Percentiles rank a stretch among this genome's conserved stretches.
phyloP scores from a whole-genome alignment of 2,329 filamentous ascomycete genomes.

The Paecilomyces sp. region DNA sequence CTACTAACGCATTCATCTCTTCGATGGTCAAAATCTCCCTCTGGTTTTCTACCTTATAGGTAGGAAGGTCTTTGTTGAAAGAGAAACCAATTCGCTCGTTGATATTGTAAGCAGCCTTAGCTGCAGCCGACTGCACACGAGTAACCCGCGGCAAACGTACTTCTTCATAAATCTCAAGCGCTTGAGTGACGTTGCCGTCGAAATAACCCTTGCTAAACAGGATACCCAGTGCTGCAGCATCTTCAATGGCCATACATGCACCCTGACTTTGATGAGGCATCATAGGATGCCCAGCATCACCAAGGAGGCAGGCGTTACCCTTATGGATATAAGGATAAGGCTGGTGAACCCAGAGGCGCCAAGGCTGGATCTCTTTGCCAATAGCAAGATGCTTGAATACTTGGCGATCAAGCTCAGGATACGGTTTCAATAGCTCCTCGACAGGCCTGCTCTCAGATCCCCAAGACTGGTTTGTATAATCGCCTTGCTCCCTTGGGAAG shows the following conservation, averaged over 20 bases:
- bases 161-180: slow-evolving; percentile 46
- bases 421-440: slow-evolving; percentile 55
- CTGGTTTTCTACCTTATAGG: slow-evolving; percentile 57
- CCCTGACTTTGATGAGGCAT: slow-evolving; percentile 65
- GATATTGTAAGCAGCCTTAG: slow-evolving; percentile 54
- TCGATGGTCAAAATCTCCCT: slow-evolving; percentile 59
- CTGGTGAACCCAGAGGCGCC: slow-evolving; percentile 58
- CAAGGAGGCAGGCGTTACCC: slow-evolving; percentile 49
- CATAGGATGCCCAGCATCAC: slow-evolving; percentile 63
- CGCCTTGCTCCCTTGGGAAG: slow-evolving; percentile 54
- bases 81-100: slow-evolving; percentile 61
- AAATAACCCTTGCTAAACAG: slow-evolving; percentile 48
- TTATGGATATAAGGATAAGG: slow-evolving; percentile 54
- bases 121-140: slow-evolving; percentile 50
- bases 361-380: slow-evolving; percentile 56
- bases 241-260: slow-evolving; percentile 62
- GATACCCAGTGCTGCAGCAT: slow-evolving; percentile 56
- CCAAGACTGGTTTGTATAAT: slow-evolving; percentile 57
- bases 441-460: slow-evolving; percentile 44
- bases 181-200: slow-evolving; percentile 41
- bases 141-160: slow-evolving; percentile 50
- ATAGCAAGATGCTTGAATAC: slow-evolving; percentile 53
- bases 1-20: slow-evolving; percentile 58
- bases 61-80: slow-evolving; percentile 48
- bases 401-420: slow-evolving; percentile 52